Base-by-base conservation (phyloP, 441 rosid species). In the Sinapis alba region DNA sequence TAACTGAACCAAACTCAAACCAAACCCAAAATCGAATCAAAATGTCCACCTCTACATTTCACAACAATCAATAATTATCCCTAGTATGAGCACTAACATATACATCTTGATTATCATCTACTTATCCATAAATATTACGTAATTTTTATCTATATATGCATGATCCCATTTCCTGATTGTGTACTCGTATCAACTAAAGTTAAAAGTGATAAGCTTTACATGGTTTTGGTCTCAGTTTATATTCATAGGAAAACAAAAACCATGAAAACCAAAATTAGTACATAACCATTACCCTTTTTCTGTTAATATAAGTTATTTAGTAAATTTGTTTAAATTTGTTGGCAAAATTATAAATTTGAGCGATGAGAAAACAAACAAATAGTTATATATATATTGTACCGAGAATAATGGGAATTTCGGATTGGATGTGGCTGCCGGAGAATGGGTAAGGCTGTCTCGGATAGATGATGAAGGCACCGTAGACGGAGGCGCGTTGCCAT, bases 401-500 rank as follows among this genome's bases (percentile, higher is more conserved):
- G 56, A 89, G 83, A 16, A 89, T 80, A 28, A 89, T 76, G 50
- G 85, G 88, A 65, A 89, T 78, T 71, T 87, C 92, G n/a, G 85
- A 82, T 21, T 81, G 81, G 63, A 85, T 77, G 6, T 80, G 81
- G 53, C 66, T 36, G 50, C 68, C 61, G 19, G 75, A 45, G 75
- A 89, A 89, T 7, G 92, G 94, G 56, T 82, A 84, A 32, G 92
- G 85, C 68, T 74, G 10, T 32, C 82, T 81, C 0, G 94, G 90
- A 73, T 85, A 78, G 80, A 89, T 82, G 82, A 89, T 77, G 80
- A 89, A 86, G 73, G 90, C 90, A 1, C 94, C 94, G 30, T 86
- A 57, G 3, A 87, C 86, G 11, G 94, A 83, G 36, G 94, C 92
- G 7, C 94, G 70, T 77, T 89, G 94, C 94, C 94, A 89, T 5